Conservation (phyloP, 805 yeast species). For the Candida peoriensis region DNA sequence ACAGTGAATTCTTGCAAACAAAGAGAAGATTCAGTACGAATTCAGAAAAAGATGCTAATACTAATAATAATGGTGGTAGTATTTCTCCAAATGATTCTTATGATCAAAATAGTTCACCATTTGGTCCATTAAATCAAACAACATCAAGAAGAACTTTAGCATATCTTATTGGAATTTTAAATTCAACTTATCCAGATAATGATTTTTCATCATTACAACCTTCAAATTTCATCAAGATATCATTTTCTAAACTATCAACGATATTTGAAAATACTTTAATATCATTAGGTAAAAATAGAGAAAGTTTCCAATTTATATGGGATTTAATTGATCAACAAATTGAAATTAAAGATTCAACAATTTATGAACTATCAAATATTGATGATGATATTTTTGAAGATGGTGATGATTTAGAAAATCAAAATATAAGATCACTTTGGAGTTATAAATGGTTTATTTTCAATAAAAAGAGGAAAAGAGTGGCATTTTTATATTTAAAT, state of each 20-base stretch:
- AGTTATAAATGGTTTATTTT: constrained; percentile 81
- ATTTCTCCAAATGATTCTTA: too few species aligned
- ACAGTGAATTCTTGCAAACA: constrained; percentile 35
- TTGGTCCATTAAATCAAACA: constrained; percentile 86
- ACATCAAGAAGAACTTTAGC: constrained; percentile 88
- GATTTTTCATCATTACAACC: constrained; percentile 90
- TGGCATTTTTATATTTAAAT: constrained; percentile 75
- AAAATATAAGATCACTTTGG: constrained; percentile 29
- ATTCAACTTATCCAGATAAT: constrained; percentile 93
- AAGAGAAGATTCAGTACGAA: constrained; percentile 33
- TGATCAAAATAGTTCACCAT: constrained; percentile 51
- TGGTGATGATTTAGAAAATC: constrained; percentile 32
- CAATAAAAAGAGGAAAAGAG: constrained; percentile 88
- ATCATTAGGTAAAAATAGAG: constrained; percentile 51
- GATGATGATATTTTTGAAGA: constrained; percentile 29
- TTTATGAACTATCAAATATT: constrained; percentile 58
- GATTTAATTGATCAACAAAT: constrained; percentile 79
- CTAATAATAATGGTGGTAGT: constrained; percentile 4
- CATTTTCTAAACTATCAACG: constrained; percentile 45
- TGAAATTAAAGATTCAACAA: constrained; percentile 52
- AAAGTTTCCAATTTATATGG: constrained; percentile 69
- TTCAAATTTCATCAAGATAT: constrained; percentile 53
- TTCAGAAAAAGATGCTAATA: constrained; percentile 16
- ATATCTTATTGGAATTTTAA: constrained; percentile 81
- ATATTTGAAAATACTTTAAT: constrained; percentile 75